Conservation (phyloP, 176 grass and related monocot genomes). For the Eragrostis curvula region DNA sequence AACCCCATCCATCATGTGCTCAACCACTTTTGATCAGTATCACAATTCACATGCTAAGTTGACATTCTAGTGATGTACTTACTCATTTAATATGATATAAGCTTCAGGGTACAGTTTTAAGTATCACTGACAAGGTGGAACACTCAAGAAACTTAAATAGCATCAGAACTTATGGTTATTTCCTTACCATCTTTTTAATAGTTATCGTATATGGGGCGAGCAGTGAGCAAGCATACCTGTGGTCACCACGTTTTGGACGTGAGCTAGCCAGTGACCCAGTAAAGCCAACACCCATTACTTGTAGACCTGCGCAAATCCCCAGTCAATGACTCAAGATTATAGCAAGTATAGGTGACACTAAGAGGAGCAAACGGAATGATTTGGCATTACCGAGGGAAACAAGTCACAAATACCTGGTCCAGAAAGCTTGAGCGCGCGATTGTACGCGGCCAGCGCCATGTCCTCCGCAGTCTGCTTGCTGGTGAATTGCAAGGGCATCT, state of each 20-base stretch:
- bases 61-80: background rate
- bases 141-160: background rate
- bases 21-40: background rate
- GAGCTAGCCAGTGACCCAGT: conserved; percentile 86
- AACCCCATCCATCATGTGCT: background rate
- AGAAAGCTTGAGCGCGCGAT: conserved; percentile 90
- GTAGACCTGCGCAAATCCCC: conserved; percentile 45
- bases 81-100: background rate
- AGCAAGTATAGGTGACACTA: background rate
- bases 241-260: conserved; percentile 80
- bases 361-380: background rate
- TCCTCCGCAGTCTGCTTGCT: conserved; percentile 84
- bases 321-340: background rate
- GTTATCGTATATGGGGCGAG: background rate
- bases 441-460: conserved; percentile 80
- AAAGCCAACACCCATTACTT: conserved; percentile 91
- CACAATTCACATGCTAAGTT: background rate
- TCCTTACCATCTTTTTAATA: background rate
- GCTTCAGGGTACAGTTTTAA: background rate
- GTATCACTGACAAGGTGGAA: background rate
- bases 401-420: conserved; percentile 55
- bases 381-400: background rate
- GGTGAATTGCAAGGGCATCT: conserved; percentile 83
- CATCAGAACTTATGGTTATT: conserved; percentile 3
- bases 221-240: conserved; percentile 56